A percentile compares a stretch with the other conserved stretches of the same genome.
Conservation (phyloP, 306 rosid genomes). For the Vicia villosa region DNA sequence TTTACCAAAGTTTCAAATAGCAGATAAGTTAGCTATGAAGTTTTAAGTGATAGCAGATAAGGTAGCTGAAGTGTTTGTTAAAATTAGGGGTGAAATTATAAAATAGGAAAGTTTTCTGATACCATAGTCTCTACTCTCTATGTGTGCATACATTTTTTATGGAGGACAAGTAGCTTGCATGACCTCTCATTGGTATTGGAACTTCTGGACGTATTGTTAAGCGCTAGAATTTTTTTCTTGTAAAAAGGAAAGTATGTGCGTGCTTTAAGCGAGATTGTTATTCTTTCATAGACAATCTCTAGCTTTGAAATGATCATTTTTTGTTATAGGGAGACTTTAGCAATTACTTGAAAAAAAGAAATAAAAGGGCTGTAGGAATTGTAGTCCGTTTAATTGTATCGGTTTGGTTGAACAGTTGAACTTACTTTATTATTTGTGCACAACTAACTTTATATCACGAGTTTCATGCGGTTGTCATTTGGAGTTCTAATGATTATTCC, state of each 20-base stretch:
- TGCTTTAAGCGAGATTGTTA: background rate
- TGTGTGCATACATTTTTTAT: background rate
- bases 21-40: background rate
- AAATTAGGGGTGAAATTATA: no score
- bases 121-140: background rate
- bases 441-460: slow-evolving; percentile 14
- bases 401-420: background rate
- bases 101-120: background rate
- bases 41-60: background rate
- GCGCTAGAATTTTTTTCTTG: background rate
- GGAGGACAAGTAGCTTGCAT: background rate
- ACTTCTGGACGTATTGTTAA: background rate
- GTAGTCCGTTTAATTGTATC: background rate
- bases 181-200: background rate
- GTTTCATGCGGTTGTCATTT: slow-evolving; percentile 16
- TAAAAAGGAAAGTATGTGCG: background rate
- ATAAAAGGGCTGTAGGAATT: background rate
- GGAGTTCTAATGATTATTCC: background rate
- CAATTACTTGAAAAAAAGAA: background rate
- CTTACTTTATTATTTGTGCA: background rate
- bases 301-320: slow-evolving; percentile 1
- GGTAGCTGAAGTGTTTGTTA: background rate
- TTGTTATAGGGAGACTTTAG: background rate
- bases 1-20: background rate
- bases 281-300: background rate